Evolutionary conservation across 2,329 filamentous ascomycete genomes (phyloP).

Genomic region (Aspergillus latus): DNA sequence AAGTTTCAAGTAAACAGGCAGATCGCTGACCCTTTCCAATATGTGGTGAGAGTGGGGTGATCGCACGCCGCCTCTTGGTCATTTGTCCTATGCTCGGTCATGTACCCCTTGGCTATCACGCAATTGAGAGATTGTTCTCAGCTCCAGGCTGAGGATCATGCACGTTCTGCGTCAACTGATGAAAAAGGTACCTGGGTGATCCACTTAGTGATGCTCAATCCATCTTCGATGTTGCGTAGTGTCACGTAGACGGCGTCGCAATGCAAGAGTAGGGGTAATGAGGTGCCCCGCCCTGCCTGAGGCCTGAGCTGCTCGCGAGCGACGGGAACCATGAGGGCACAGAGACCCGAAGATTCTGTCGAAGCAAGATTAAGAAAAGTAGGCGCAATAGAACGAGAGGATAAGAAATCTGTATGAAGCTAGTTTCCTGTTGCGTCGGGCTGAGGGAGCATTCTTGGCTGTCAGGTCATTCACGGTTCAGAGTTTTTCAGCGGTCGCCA

Average conservation of each 20-base stretch:
- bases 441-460: conserved; percentile 1
- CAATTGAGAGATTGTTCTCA: too few relatives aligned
- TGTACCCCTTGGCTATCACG: too few relatives aligned
- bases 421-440: not conserved
- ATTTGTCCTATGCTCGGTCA: too few relatives aligned
- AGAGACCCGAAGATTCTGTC: not conserved
- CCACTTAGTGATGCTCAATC: too few relatives aligned
- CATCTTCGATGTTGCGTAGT: too few relatives aligned
- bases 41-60: too few relatives aligned
- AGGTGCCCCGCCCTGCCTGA: not conserved
- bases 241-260: not conserved
- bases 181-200: too few relatives aligned
- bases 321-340: not conserved
- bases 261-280: not conserved
- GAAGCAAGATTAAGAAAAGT: not conserved
- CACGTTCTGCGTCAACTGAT: too few relatives aligned
- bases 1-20: too few relatives aligned
- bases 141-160: too few relatives aligned
- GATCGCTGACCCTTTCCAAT: too few relatives aligned
- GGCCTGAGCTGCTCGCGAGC: not conserved
- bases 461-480: conserved; percentile 3
- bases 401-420: not conserved
- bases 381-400: not conserved
- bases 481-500: conserved; percentile 7
- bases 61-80: too few relatives aligned